These are phyloP conservation scores for Thermomucor indicae-seudaticae DNA, from an alignment of 371 early-diverging fungal genomes.

Conservation along the genomic window DNA sequence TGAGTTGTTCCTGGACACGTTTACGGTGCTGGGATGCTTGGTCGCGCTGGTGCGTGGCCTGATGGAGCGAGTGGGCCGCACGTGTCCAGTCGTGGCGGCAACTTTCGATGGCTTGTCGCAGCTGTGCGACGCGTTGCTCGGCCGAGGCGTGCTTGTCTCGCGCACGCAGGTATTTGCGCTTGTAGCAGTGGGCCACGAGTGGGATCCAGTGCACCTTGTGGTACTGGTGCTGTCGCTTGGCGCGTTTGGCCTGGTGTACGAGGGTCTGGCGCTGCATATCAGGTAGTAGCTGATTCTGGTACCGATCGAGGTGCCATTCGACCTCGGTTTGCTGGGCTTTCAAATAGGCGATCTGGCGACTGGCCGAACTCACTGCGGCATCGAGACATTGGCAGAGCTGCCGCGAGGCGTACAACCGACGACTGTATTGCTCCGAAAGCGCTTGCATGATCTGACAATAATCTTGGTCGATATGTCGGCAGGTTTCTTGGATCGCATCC, in stretches of 20 bases:
- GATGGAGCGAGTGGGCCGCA: slow-evolving; percentile 6
- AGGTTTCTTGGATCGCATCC: too few relatives aligned
- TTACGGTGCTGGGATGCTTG: slow-evolving; percentile 8
- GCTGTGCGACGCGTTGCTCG: slow-evolving; percentile 34
- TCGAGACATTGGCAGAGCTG: slow-evolving; percentile 3
- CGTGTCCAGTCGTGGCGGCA: slow-evolving; percentile 14
- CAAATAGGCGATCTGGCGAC: slow-evolving; percentile 11
- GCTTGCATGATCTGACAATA: slow-evolving; percentile 5
- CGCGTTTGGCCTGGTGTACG: slow-evolving; percentile 18
- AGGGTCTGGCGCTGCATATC: slow-evolving; percentile 12
- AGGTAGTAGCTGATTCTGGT: slow-evolving; percentile 9
- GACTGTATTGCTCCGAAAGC: slow-evolving; percentile 7
- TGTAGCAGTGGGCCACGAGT: slow-evolving; percentile 20
- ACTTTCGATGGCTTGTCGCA: slow-evolving; percentile 21
- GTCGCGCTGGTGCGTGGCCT: background rate
- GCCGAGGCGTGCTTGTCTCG: slow-evolving; percentile 25
- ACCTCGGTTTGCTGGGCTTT: slow-evolving; percentile 11
- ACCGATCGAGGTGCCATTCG: slow-evolving; percentile 8
- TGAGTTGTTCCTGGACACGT: slow-evolving; percentile 7
- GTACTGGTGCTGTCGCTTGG: slow-evolving; percentile 24
- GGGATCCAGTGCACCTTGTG: slow-evolving; percentile 24
- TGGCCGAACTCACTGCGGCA: background rate
- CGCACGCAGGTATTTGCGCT: slow-evolving; percentile 31
- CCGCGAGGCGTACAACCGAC: slow-evolving; percentile 5
- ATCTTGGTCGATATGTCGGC: too few relatives aligned